Base-by-base conservation (phyloP, 768 basidiomycete genomes). In the Macrolepiota fuliginosa region DNA sequence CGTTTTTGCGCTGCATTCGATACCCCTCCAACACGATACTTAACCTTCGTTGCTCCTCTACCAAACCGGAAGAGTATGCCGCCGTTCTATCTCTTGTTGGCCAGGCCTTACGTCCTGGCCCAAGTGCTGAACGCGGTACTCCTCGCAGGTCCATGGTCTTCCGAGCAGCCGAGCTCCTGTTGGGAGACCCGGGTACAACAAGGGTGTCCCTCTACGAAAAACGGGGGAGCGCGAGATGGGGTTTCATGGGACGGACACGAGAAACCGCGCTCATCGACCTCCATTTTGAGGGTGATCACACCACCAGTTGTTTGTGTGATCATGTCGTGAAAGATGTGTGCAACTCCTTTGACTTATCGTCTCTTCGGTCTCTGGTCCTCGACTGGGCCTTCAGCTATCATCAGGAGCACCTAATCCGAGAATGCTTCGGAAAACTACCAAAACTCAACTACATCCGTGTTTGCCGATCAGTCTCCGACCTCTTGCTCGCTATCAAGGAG, bases 1-100 rank as follows among this genome's bases (percentile, higher is more conserved):
- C 5, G 6, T 45, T 61, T 17, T 24, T 61, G 24, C 52, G 59
- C 13, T 47, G 29, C 17, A 40, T 54, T n/a, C 51, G 45, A 46
- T 61, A 61, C n/a, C 59, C 52, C 24, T 19, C 52, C 37, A 51
- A 24, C n/a, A 36, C 59, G 2, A 32, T 10, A 47, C 6, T 61
- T n/a, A 54, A 13, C n/a, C 40, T 61, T n/a, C 19, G 7, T 11
- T 61, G 51, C 37, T 35, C 52, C 22, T 12, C 22, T 11, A 47
- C 39, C 40, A 36, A 54, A 29, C 4, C 40, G 6, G 42, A 46
- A 15, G 52, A 61, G 12, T 61, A 19, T 32, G 45, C 40, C 25
- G n/a, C 39, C 32, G 32, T 54, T 13, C 5, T 61, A 5, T 42
- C 51, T 4, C 52, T 53, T 4, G 9, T 61, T 32, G 52, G 59